These are phyloP conservation scores for Ceratobasidium sp. DNA, from an alignment of 1,284 basidiomycete species.

Conservation along the genomic window DNA sequence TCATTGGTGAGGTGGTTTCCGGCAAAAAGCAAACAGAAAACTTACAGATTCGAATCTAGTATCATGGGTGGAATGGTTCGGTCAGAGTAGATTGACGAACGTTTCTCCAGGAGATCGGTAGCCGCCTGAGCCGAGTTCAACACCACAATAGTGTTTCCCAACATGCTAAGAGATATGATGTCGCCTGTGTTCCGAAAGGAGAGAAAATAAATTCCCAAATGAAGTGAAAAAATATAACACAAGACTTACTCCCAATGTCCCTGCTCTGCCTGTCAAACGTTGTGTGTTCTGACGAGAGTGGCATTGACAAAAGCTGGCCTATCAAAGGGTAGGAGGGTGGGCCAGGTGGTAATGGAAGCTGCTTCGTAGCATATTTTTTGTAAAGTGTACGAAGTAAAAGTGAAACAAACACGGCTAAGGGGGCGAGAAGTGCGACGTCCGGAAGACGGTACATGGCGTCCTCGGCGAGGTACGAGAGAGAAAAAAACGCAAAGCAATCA, in stretches of 20 bases:
- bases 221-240: too few species aligned
- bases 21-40: not conserved
- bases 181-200: too few species aligned
- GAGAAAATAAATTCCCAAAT: not conserved
- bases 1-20: not conserved
- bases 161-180: conserved; percentile 66
- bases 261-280: not conserved
- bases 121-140: conserved; percentile 63
- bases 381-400: conserved; percentile 11
- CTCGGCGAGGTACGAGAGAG: not conserved
- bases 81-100: conserved; percentile 64
- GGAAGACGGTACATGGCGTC: not conserved
- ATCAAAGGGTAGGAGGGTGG: conserved; percentile 27
- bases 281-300: not conserved
- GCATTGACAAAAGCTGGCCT: conserved; percentile 29
- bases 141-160: conserved; percentile 66
- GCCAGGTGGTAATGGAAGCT: conserved; percentile 16
- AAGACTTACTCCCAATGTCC: conserved; percentile 8
- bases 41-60: not conserved
- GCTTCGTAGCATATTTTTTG: not conserved
- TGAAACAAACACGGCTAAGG: not conserved
- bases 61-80: conserved; percentile 49
- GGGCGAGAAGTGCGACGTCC: not conserved
- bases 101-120: conserved; percentile 64
- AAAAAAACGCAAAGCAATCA: not conserved